Conservation (phyloP, 352 stramenopile species). For the Phytopythium litorale region DNA sequence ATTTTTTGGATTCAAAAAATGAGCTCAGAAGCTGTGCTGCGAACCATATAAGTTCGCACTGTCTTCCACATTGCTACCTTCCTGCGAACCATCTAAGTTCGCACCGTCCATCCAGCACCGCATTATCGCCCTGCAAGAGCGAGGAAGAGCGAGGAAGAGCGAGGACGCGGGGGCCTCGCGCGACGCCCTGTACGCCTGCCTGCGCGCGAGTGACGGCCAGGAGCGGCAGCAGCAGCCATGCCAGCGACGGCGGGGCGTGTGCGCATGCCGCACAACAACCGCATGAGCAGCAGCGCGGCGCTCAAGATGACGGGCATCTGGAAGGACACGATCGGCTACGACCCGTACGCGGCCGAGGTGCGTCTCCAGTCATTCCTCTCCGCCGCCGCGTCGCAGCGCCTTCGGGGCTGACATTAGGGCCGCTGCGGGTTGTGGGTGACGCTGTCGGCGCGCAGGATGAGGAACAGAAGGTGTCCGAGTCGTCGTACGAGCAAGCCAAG, state of each 20-base stretch:
- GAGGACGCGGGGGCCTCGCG: not conserved
- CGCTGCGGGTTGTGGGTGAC: not conserved
- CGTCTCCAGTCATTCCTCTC: not conserved
- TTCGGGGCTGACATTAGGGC: too few relatives aligned
- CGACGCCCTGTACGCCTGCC: too few relatives aligned
- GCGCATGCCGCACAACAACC: conserved; percentile 97
- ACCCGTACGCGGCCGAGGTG: conserved; percentile 87
- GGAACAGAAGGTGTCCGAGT: conserved; percentile 55
- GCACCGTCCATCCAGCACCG: too few relatives aligned
- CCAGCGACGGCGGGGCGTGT: conserved; percentile 83
- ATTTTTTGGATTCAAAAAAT: too few relatives aligned
- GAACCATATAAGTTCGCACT: too few relatives aligned
- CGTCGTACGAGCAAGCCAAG: conserved; percentile 86
- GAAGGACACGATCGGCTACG: conserved; percentile 96
- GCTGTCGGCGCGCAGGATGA: conserved; percentile 25
- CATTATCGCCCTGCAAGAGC: too few relatives aligned
- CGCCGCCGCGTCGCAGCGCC: too few relatives aligned
- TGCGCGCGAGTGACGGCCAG: not conserved
- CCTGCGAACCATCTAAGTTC: too few relatives aligned
- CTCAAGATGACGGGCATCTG: conserved; percentile 97
- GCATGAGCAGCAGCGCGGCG: conserved; percentile 91
- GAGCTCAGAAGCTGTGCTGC: too few relatives aligned
- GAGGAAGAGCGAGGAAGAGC: not conserved
- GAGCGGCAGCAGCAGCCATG: conserved; percentile 42
- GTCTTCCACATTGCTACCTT: too few relatives aligned